These are phyloP conservation scores for Penicillium sp. DNA, from an alignment of 2,329 filamentous ascomycete genomes.

Conservation along the genomic window DNA sequence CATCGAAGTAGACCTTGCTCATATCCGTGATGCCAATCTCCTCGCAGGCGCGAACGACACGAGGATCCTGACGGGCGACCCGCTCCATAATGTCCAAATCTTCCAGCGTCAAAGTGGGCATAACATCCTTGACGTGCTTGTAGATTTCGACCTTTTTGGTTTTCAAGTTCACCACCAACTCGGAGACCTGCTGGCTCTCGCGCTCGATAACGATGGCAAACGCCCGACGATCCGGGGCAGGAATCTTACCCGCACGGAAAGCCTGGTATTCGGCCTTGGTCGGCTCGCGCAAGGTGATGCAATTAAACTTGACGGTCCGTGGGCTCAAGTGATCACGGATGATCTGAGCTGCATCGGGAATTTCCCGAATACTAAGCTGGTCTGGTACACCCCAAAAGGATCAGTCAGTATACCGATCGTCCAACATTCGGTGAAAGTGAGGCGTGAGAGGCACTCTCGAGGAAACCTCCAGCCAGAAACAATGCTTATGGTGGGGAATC, in stretches of 20 bases:
- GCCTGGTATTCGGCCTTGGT: slow-evolving; percentile 32
- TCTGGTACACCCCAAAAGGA: slow-evolving; percentile 9
- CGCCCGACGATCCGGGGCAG: slow-evolving; percentile 30
- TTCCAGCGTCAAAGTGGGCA: slow-evolving; percentile 39
- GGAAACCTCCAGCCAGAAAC: no score
- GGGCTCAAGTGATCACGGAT: slow-evolving; percentile 26
- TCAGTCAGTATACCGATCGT: slow-evolving; percentile 1
- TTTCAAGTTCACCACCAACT: slow-evolving; percentile 25
- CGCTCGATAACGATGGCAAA: slow-evolving; percentile 47
- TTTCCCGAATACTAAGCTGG: slow-evolving; percentile 26
- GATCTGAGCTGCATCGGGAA: slow-evolving; percentile 22
- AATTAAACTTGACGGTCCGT: slow-evolving; percentile 32
- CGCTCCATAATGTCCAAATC: slow-evolving; percentile 33
- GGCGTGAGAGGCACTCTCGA: no score
- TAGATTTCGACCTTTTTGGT: slow-evolving; percentile 23
- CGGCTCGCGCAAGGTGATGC: slow-evolving; percentile 51
- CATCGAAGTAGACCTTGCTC: slow-evolving; percentile 30
- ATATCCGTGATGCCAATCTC: slow-evolving; percentile 34
- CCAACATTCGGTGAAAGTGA: no score
- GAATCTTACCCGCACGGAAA: slow-evolving; percentile 29
- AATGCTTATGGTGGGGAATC: neutral
- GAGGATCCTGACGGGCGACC: slow-evolving; percentile 25
- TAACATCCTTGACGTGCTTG: slow-evolving; percentile 40
- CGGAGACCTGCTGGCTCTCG: slow-evolving; percentile 21
- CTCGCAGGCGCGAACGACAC: slow-evolving; percentile 29